Evolutionary conservation across 805 yeast genomes (phyloP).

Genomic region (Diddensiella santjacobensis): DNA sequence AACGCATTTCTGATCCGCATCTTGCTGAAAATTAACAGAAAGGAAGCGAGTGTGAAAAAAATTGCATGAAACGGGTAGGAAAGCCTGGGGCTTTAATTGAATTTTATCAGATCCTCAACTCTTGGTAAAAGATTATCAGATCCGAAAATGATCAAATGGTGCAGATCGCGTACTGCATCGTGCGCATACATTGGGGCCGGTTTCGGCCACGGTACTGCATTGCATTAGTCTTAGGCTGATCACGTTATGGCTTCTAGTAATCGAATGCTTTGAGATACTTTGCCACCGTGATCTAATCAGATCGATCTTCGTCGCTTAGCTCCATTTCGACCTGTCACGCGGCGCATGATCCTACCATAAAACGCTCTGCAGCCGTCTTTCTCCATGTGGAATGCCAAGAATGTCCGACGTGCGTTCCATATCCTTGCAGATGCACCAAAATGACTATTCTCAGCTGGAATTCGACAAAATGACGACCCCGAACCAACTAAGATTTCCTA

Average conservation of each 20-base stretch:
- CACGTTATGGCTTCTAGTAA: not conserved
- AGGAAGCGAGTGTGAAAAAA: not conserved
- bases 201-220: not conserved
- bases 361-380: too few species aligned
- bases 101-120: not conserved
- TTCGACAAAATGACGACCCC: too few species aligned
- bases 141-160: not conserved
- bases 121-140: not conserved
- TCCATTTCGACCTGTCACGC: too few species aligned
- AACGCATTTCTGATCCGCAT: not conserved
- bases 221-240: not conserved
- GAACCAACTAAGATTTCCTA: too few species aligned
- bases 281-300: slow-evolving; percentile 2
- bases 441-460: too few species aligned
- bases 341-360: too few species aligned
- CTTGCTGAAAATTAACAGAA: not conserved
- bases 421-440: too few species aligned
- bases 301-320: slow-evolving; percentile 1
- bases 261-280: not conserved
- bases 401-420: too few species aligned
- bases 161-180: not conserved
- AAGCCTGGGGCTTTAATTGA: not conserved
- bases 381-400: too few species aligned
- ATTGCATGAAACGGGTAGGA: too few species aligned
- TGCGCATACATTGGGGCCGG: not conserved